These are phyloP conservation scores for Neurospora sp. DNA, from an alignment of 2,329 filamentous ascomycete species.

Conservation along the genomic window DNA sequence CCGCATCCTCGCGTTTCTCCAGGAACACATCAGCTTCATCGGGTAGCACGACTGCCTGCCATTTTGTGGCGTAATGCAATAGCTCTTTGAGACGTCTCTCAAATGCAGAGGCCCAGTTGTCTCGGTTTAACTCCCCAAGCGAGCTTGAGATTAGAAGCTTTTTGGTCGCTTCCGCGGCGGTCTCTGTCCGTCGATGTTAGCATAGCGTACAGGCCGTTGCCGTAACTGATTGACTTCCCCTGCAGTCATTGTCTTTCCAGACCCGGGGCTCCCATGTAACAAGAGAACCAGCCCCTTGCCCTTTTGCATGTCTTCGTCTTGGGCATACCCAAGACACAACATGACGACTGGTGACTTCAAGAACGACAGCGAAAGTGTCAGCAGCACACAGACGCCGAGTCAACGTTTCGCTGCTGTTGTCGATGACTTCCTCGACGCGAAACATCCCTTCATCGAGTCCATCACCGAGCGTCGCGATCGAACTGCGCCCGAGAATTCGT, in stretches of 20 bases:
- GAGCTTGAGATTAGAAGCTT: slow-evolving; percentile 8
- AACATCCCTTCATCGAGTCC: not conserved
- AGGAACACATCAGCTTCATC: slow-evolving; percentile 48
- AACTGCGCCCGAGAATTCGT: not conserved
- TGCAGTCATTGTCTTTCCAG: slow-evolving; percentile 29
- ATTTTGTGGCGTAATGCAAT: slow-evolving; percentile 26
- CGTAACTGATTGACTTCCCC: too few species aligned
- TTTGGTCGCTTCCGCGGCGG: slow-evolving; percentile 18
- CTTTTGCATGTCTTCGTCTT: slow-evolving; percentile 21
- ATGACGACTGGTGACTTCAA: not conserved
- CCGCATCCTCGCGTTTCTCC: slow-evolving; percentile 16
- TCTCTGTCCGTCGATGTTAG: slow-evolving; percentile 14
- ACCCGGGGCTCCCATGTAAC: slow-evolving; percentile 26
- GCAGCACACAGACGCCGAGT: not conserved
- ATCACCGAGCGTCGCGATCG: not conserved
- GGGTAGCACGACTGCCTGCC: slow-evolving; percentile 62
- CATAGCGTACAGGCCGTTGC: too few species aligned
- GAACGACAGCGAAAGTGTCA: not conserved
- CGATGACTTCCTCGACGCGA: slow-evolving; percentile 1
- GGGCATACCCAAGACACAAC: slow-evolving; percentile 3
- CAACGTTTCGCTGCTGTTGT: not conserved
- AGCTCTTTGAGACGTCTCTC: slow-evolving; percentile 19
- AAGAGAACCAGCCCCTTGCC: slow-evolving; percentile 29
- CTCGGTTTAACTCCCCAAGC: not conserved
- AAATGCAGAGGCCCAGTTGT: slow-evolving; percentile 6